Base-by-base conservation (phyloP, 805 yeast genomes). In the Candida insectalens region DNA sequence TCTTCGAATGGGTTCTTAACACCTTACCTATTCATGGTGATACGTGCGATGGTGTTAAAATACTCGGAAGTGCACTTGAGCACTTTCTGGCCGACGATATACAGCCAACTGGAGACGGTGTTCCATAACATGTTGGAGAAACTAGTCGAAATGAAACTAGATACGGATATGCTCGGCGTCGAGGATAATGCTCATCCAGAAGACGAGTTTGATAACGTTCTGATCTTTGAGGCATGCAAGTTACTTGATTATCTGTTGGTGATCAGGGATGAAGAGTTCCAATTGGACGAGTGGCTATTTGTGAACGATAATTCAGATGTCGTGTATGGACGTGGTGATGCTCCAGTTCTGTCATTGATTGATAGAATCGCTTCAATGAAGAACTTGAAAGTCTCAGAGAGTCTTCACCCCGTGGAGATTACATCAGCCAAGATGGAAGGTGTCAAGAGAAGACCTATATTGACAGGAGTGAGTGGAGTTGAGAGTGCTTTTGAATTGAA, bases 281-380 rank as follows among this genome's bases (percentile, higher is more conserved):
- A 77, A 55, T 49, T 73, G 54, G 50, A 72, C 40, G 92, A 85
- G 47, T 89, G 97, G 97, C 60, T 92, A 2, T 92, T 85, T 49
- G 71, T 89, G 8, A 67, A 77, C 19, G 84, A 81, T 45, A 75
- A 51, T 4, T 39, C 52, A 2, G 60, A 57, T 37, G 59, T 57
- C 2, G 51, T 55, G 19, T 53, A 46, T 28, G 37, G 47, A 9
- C 29, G 36, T 14, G 36, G 30, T 12, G 51, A 49, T 9, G 34
- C 37, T 12, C 50, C 55, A 6, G 60, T 71, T 0, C 42, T 69
- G 10, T 55, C 57, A 20, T 45, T 70, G 13, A 50, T 58, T 27
- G 65, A 57, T 29, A 48, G 47, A 36, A 44, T 57, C 4, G 40
- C 54, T 14, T 43, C 44, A 43, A 23, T 60, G 55, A 29, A 50